Evolutionary conservation across 495 filamentous ascomycete genomes (phyloP), one percentile per base, ranked within the genome.

Genomic region (Neurospora sp.): DNA sequence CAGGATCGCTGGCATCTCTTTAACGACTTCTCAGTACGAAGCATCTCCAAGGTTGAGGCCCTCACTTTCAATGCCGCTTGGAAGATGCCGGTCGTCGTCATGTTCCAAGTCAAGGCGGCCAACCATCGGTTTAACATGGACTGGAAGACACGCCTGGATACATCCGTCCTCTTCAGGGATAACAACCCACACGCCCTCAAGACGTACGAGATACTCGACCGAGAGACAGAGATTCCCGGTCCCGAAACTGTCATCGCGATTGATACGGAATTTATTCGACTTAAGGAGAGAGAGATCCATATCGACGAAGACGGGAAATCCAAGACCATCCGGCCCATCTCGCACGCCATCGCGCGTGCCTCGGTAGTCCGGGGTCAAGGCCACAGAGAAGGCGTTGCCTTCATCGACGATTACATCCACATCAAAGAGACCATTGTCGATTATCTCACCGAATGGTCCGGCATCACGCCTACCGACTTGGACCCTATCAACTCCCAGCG

Each of bases 321-420:
- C 47, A 93, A 95, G 75, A 94, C 93, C 18, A 92, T 97, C 12
- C 87, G 94, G 8, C 96, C 96, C 10, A 92, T 87, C 69, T 91
- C 92, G 45, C 90, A 93, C 72, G 95, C 93, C 1, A 86, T 98
- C 40, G 96, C 94, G 31, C 87, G 96, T 71, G 94, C 96, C 8
- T 97, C 94, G 6, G 93, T 97, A 3, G 85, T 98, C 18, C 87
- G 96, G 53, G 96, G 93, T 16, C 82, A 87, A 3, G 94, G 93
- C 42, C 84, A 89, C 70, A 79, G 89, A 31, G 92, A 95, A 81
- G 93, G 93, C 9, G 81, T 90, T 0, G 92, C 96, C 0, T 98
- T 98, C 79, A 94, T 99, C 61, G 96, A 99, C 78, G 96, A 99
- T 79, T 98, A 98, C 82, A 97, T 99, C 72, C 89, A 88, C 22